Evolutionary conservation across 768 basidiomycete species (phyloP), one percentile per base, ranked within the genome.

Genomic region (Piloderma croceum): DNA sequence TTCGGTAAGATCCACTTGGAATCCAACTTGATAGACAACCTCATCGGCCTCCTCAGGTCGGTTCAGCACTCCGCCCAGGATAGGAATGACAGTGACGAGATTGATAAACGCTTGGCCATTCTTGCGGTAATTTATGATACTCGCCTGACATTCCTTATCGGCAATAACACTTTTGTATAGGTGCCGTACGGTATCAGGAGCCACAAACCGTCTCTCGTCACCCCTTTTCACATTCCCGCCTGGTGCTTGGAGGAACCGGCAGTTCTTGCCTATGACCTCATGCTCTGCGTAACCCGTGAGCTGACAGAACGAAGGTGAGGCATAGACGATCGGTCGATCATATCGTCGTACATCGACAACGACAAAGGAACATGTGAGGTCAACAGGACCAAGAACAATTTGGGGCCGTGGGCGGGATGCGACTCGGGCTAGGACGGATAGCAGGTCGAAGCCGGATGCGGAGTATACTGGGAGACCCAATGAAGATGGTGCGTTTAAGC

Each of bases 1-100:
- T 52, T 84, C 79, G 13, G 81, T 80, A 36, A 99, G 69, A 61
- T 97, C 90, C 41, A 96, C 86, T 63, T 99, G 92, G 70, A 99
- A 98, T 1, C 96, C 96, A 37, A 99, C 83, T 52, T 89, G 84
- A 57, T 85, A 94, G 7, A 78, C 80, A 29, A 88, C 72, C 33
- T 93, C 83, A 39, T 79, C 77, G 47, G 63, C 31, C 22, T 49
- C 54, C 57, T 71, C 62, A 42, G 48, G 43, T 51, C 67, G 42
- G n/a, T n/a, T n/a, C n/a, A n/a, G n/a, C n/a, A n/a, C 71, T 15
- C 77, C 87, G 6, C 83, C 89, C 0, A 70, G 58, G 43, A 97
- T 74, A 13, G 96, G 94, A 25, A 98, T 86, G 52, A 97, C 76
- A 18, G 87, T 87, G 47, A 98, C 81, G 42, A 94, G 79, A 57